A percentile compares a stretch with the other conserved stretches of the same genome.
Evolutionary conservation across 441 rosid genomes (phyloP).

Genomic region (Croton setiger): DNA sequence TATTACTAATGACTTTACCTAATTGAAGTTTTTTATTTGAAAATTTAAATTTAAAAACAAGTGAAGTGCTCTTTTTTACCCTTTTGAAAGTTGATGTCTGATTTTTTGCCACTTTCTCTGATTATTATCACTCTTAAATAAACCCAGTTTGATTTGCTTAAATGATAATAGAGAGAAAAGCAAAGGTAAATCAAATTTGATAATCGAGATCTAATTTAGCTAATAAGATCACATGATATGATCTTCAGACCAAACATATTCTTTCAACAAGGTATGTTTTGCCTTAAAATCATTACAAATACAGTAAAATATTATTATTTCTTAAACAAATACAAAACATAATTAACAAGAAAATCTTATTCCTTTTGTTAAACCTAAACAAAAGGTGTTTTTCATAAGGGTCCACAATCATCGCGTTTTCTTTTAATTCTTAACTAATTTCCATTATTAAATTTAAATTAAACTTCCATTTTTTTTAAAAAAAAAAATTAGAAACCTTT

Average conservation of each 20-base stretch:
- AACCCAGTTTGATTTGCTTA: conserved; percentile 18
- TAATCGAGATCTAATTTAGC: not conserved
- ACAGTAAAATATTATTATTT: conserved; percentile 3
- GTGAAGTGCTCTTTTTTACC: too few relatives aligned
- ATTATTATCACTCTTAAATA: conserved; percentile 2
- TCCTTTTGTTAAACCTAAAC: not conserved
- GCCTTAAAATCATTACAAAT: not conserved
- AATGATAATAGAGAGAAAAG: conserved; percentile 2
- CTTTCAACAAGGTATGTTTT: conserved; percentile 11
- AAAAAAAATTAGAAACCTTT: not conserved
- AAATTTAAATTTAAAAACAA: too few relatives aligned
- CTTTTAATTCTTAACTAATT: conserved; percentile 32
- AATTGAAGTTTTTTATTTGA: too few relatives aligned
- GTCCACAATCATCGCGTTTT: conserved; percentile 30
- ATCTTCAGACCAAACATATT: not conserved
- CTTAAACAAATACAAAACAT: conserved; percentile 6
- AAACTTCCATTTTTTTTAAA: conserved; percentile 13
- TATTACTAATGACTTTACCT: too few relatives aligned
- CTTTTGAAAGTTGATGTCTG: too few relatives aligned
- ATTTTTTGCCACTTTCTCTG: not conserved
- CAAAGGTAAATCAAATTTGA: not conserved
- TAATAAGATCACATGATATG: conserved; percentile 6
- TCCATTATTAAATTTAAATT: not conserved
- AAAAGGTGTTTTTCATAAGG: conserved; percentile 2
- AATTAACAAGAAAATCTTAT: not conserved